phyloP scores from a whole-genome alignment of 768 basidiomycete species.

The Leccinellum rugosiceps region DNA sequence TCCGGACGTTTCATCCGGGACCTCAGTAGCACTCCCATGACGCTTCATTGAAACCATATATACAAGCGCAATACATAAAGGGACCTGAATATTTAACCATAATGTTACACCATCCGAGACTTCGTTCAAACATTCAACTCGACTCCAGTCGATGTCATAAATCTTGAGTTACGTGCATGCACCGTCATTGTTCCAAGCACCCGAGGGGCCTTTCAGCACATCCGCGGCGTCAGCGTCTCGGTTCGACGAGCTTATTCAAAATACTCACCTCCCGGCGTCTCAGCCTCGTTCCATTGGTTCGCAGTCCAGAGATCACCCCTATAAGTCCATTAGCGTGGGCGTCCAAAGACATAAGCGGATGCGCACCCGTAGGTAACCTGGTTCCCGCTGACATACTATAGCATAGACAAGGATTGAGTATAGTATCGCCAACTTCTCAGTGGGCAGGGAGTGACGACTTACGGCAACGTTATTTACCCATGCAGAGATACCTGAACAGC shows the following conservation, averaged over 20 bases:
- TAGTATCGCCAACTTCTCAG: background rate
- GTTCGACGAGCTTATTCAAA: background rate
- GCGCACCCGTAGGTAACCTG: constrained; percentile 41
- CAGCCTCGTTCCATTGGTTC: constrained; percentile 44
- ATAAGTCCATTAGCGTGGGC: background rate
- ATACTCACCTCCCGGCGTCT: constrained; percentile 30
- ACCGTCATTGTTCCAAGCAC: constrained; percentile 58
- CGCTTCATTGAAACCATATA: too few relatives aligned
- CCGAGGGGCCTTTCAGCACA: constrained; percentile 38
- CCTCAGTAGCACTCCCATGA: too few relatives aligned
- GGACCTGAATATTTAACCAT: background rate
- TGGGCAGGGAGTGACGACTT: constrained; percentile 12
- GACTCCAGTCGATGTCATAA: background rate
- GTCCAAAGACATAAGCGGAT: too few relatives aligned
- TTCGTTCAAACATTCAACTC: background rate
- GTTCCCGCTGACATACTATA: constrained; percentile 41
- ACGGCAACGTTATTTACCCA: constrained; percentile 41
- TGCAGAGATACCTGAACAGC: constrained; percentile 40
- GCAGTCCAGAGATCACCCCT: constrained; percentile 51
- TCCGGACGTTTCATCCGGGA: too few relatives aligned
- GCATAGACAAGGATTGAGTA: background rate
- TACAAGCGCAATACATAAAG: background rate
- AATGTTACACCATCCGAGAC: background rate
- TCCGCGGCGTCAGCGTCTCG: background rate
- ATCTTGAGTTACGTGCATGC: constrained; percentile 33